Base-by-base conservation (phyloP, 140 eudicot genomes). In the Senecio squalidus region DNA sequence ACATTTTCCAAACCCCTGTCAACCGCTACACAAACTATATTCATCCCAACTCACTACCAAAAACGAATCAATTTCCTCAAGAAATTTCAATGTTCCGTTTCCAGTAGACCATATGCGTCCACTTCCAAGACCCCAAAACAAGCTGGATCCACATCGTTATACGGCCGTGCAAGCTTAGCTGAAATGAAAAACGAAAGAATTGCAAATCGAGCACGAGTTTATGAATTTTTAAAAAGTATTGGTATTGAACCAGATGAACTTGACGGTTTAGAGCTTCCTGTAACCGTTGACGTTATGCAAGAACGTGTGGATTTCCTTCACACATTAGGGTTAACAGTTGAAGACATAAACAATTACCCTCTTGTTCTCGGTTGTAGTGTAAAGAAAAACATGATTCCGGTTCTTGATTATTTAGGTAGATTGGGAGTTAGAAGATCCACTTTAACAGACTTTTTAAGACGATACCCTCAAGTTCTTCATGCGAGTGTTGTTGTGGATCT, bases 281-380 rank as follows among this genome's bases (percentile, higher is more conserved):
- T 91, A n/a, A 91, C 98, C 9, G 96, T 72, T 36, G 98, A 91
- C 27, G 96, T 91, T 57, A 91, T 91, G 98, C 76, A 64, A 60
- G 98, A 91, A 17, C 92, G 98, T 10, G 84, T 91, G 2, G 94
- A 91, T 55, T 91, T 91, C 55, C 98, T 91, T 62, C 96, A 86
- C 81, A 91, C 74, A 9, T 33, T 91, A 47, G 98, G 94, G 41
- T 87, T 86, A 33, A 81, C 96, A 18, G 55, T 86, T 23, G 92
- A 91, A 61, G 96, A 91, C 65, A 91, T 91, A 43, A 91, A 91
- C 62, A 79, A 70, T 45, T 89, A 89, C 54, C 97, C 99, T 49
- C 95, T 88, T 66, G 96, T 92, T 69, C 99, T 92, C 25, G 96
- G 99, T 9, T 92, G 99, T 71, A 92, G 99, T 60, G 99, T 92